Evolutionary conservation across 192 early-diverging fungal genomes (phyloP).

Genomic region (Paraglomus brasilianum): DNA sequence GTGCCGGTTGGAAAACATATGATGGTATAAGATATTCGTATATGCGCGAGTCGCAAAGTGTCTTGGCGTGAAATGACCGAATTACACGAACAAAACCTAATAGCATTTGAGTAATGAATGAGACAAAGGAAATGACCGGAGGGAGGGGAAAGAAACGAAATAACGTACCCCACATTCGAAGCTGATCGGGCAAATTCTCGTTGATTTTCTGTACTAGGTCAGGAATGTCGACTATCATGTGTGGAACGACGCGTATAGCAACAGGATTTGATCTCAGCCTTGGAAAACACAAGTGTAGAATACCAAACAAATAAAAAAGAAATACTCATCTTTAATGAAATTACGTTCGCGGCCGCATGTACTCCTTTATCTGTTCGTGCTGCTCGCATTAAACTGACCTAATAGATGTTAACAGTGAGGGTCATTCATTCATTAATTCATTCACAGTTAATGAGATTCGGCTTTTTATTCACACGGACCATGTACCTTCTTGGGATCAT

Average conservation of each 20-base stretch:
- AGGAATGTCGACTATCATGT: slow-evolving; percentile 72
- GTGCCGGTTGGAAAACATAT: slow-evolving; percentile 69
- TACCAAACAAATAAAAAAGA: neutral
- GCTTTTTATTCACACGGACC: neutral
- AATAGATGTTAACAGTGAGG: neutral
- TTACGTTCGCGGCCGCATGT: slow-evolving; percentile 94
- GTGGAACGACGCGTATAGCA: neutral
- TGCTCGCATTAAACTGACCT: slow-evolving; percentile 83
- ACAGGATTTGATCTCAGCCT: too few species aligned
- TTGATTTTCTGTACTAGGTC: slow-evolving; percentile 83
- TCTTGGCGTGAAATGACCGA: slow-evolving; percentile 88
- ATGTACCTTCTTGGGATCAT: slow-evolving; percentile 69
- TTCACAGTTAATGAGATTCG: neutral
- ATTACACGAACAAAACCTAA: slow-evolving; percentile 65
- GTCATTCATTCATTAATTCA: neutral
- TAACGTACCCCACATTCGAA: slow-evolving; percentile 78
- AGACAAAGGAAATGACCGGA: too few species aligned
- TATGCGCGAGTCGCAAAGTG: slow-evolving; percentile 85
- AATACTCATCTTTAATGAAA: slow-evolving; percentile 69
- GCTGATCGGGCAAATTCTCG: slow-evolving; percentile 76
- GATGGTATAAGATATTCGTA: slow-evolving; percentile 98
- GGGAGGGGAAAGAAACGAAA: slow-evolving; percentile 1
- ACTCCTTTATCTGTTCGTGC: slow-evolving; percentile 99
- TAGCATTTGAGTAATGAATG: too few species aligned
- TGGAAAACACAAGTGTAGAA: too few species aligned